These are phyloP conservation scores for Apophysomyces trapeziformis DNA, from an alignment of 371 early-diverging fungal genomes.

Conservation along the genomic window DNA sequence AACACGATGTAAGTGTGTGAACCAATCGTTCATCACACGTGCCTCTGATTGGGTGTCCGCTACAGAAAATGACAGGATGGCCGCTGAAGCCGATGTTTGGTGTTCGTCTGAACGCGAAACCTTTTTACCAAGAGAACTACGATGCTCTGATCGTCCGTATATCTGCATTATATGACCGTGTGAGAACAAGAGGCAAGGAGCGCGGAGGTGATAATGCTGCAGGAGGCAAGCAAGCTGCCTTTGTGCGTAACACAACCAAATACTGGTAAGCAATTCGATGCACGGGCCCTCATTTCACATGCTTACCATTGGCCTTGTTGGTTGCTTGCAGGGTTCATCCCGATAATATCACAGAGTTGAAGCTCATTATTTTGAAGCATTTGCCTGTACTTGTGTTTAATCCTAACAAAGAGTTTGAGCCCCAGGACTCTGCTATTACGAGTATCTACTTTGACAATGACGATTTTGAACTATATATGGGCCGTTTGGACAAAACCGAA, in stretches of 20 bases:
- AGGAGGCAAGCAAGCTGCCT: conserved; percentile 62
- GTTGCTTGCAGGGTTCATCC: conserved; percentile 84
- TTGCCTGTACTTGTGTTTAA: conserved; percentile 97
- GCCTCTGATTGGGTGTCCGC: conserved; percentile 16
- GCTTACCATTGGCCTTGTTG: conserved; percentile 1
- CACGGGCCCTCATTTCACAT: not conserved
- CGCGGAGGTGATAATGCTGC: conserved; percentile 58
- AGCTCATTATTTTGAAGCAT: conserved; percentile 91
- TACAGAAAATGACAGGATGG: conserved; percentile 85
- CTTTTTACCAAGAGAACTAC: conserved; percentile 92
- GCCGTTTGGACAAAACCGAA: conserved; percentile 93
- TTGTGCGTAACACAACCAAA: conserved; percentile 93
- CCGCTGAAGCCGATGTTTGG: conserved; percentile 88
- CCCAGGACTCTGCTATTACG: conserved; percentile 91
- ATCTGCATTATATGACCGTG: conserved; percentile 89
- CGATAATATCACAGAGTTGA: conserved; percentile 98
- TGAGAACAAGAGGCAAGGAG: conserved; percentile 82
- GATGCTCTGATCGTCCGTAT: conserved; percentile 90
- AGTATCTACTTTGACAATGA: conserved; percentile 99
- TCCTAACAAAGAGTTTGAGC: conserved; percentile 74
- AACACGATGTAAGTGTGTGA: conserved; percentile 84
- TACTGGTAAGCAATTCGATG: conserved; percentile 73
- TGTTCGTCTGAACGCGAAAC: conserved; percentile 83
- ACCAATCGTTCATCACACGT: conserved; percentile 38
- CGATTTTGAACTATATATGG: conserved; percentile 91